Evolutionary conservation across 2,329 filamentous ascomycete species (phyloP), one percentile per base, ranked within the genome.

Genomic region (Neobulgaria alba): DNA sequence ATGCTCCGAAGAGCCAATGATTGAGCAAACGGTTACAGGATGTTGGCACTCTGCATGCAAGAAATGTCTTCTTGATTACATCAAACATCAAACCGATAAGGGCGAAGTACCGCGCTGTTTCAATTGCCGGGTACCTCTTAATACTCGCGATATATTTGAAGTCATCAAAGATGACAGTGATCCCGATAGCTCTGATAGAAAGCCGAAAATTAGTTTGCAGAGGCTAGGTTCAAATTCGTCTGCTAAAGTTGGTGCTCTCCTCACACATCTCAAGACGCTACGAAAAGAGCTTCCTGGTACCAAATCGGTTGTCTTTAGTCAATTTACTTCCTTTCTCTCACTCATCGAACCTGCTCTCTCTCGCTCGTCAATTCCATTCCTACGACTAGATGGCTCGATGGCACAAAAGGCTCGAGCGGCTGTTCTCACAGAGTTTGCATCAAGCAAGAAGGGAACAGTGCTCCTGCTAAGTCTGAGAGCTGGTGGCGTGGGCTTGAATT

Each of bases 21-120:
- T 86, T 30, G 84, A 95, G 39, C 90, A 94, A 57, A 83, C 85
- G 0, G 92, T 98, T 1, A 96, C 92, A 0, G 86, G 87, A 0
- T 98, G 92, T 63, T 98, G 92, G 88, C 92, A 98, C 62, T 94
- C 86, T 23, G 89, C 92, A 1, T 98, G 92, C 67, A 95, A 92
- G 63, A 82, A 85, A 47, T 98, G 92, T 55, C 67, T 96, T n/a
- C 67, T 93, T 2, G 80, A 87, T 52, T 95, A 87, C 53, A 93
- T 98, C 56, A 79, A 84, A 48, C 88, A 95, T 56, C 84, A 95
- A 60, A 82, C 73, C 3, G 80, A 86, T 51, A 86, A 82, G 43
- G 79, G 80, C 32, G 75, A 85, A 36, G 62, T 82, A 0, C 83
- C 92, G 1, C 77, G 82, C 8, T 98, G 92, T 63, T 94, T 95